phyloP scores from a whole-genome alignment of 2,329 filamentous ascomycete species.

The Pseudogymnoascus sp. region DNA sequence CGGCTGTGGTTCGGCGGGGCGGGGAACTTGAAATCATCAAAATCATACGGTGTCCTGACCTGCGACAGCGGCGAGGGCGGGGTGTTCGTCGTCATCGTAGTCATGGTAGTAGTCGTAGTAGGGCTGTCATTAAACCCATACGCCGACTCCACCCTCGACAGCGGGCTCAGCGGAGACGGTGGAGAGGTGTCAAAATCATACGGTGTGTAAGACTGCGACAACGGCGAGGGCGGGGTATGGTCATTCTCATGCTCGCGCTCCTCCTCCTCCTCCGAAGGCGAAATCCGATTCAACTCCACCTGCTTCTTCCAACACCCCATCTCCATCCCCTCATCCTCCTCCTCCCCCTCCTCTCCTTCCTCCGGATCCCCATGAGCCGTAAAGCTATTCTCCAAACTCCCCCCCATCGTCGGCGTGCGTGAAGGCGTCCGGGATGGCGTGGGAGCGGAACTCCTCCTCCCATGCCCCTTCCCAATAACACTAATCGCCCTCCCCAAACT shows the following conservation, averaged over 20 bases:
- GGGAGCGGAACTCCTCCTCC: constrained; percentile 14
- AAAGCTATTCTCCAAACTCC: constrained; percentile 17
- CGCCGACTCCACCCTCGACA: no score
- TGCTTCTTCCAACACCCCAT: not conserved
- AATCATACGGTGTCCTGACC: not conserved
- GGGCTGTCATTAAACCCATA: no score
- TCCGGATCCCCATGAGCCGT: constrained; percentile 2
- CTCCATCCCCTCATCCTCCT: not conserved
- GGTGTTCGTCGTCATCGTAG: no score
- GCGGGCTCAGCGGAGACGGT: no score
- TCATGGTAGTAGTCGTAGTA: no score
- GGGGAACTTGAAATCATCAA: not conserved
- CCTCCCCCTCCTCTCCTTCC: not conserved
- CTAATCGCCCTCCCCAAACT: constrained; percentile 22
- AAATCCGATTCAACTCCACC: not conserved
- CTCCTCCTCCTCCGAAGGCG: not conserved
- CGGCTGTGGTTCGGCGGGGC: no score
- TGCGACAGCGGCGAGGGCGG: not conserved
- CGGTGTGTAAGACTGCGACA: not conserved
- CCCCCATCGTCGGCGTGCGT: constrained; percentile 31
- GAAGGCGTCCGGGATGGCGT: constrained; percentile 28
- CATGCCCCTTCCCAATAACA: not conserved
- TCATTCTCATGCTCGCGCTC: no score
- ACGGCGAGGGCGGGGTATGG: not conserved
- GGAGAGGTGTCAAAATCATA: not conserved